Base-by-base conservation (phyloP, 345 rosid species). In the Durio zibethinus region DNA sequence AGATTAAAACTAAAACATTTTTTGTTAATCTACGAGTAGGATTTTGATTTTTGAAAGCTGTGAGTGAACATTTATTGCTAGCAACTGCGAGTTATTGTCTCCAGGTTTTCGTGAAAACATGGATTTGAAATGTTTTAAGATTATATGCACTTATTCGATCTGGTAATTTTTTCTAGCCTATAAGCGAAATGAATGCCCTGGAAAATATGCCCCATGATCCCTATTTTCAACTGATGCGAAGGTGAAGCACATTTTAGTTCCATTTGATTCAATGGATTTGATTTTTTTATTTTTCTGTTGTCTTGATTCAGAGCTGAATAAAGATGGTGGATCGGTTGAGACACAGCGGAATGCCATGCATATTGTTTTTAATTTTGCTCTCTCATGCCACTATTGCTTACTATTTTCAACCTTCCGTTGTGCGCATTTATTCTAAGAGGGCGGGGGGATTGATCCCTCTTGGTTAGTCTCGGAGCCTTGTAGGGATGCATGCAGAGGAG, bases 1-100 rank as follows among this genome's bases (percentile, higher is more conserved):
- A 78, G 98, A 93, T 77, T 91, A 85, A 50, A 77, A 63, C 4
- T 2, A 38, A 40, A 47, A 1, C 45, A 40, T 5, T 25, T 25
- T 31, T 1, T 25, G 14, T 15, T 5, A 0, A 4, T 33, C 48
- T 50, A n/a, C 20, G 35, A 50, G 54, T 50, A 35, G 23, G n/a
- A 7, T 54, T 50, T 73, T 10, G 53, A 59, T 50, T 54, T 74
- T 61, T 27, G 74, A 75, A 72, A 48, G 70, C 48, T 56, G 74
- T 72, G 81, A 48, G 43, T 43, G 52, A 0, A 16, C 2, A 14
- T 14, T 12, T 23, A 4, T 67, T 35, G 69, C 50, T 60, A 54
- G 43, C 47, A 29, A 76, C 81, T 78, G 73, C 25, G 77, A 76
- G 79, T 16, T 53, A 11, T 10, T 53, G 33, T 57, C 80, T 74